Conservation (phyloP, 2,329 filamentous ascomycete species). For the Scedosporium apiospermum region DNA sequence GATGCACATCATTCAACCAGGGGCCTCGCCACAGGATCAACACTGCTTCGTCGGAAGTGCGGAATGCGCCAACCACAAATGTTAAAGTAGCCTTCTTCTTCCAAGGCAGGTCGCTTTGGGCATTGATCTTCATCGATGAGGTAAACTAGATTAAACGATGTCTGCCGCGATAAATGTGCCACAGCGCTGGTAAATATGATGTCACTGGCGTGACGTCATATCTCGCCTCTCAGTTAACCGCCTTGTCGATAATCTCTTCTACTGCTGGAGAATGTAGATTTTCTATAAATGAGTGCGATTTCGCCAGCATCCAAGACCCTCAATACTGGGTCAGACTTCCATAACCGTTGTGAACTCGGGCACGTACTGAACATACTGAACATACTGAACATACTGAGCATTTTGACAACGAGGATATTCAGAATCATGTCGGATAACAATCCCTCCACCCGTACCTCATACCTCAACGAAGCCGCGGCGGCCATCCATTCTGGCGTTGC, state of each 20-base stretch:
- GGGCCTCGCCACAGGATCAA: too few relatives aligned
- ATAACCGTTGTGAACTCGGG: not conserved
- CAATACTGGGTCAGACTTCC: not conserved
- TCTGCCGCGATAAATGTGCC: too few relatives aligned
- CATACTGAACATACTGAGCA: not conserved
- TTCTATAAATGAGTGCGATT: not conserved
- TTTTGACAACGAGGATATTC: not conserved
- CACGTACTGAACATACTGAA: not conserved
- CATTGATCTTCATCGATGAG: too few relatives aligned
- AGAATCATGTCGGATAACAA: constrained; percentile 14
- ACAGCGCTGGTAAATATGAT: not conserved
- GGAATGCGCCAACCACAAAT: too few relatives aligned
- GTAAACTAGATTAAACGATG: too few relatives aligned
- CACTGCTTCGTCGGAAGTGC: too few relatives aligned
- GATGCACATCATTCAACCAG: too few relatives aligned
- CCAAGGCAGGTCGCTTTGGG: too few relatives aligned
- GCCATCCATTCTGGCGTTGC: constrained; percentile 64
- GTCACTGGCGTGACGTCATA: not conserved
- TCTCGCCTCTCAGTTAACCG: not conserved
- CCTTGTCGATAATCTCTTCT: not conserved
- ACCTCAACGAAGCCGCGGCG: constrained; percentile 63
- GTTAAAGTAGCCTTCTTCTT: too few relatives aligned
- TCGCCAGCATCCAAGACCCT: not conserved
- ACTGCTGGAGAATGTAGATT: not conserved
- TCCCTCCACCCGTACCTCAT: constrained; percentile 70